These are phyloP conservation scores for Phaseolus lunatus DNA, from an alignment of 306 rosid genomes.

Conservation along the genomic window DNA sequence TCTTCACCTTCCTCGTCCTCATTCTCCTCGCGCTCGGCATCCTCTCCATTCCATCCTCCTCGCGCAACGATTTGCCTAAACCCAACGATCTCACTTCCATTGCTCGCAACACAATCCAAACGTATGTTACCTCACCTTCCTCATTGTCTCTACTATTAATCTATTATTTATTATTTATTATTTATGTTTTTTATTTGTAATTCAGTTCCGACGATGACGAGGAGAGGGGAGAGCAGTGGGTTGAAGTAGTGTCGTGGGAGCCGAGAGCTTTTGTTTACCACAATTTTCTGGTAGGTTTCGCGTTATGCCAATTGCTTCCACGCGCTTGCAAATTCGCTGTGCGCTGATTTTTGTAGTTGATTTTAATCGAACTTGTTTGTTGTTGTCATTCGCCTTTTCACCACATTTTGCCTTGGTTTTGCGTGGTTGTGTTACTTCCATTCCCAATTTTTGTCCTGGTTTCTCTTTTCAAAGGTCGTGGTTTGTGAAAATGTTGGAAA, in stretches of 20 bases:
- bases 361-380: neutral
- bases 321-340: neutral
- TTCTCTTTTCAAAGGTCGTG: neutral
- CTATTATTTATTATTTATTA: neutral
- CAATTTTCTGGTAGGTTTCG: conserved; percentile 77
- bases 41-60: conserved; percentile 78
- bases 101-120: conserved; percentile 53
- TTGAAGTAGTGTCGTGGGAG: conserved; percentile 95
- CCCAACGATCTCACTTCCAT: conserved; percentile 91
- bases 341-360: neutral
- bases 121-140: conserved; percentile 41
- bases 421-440: neutral
- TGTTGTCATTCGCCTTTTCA: neutral
- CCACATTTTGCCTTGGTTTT: neutral
- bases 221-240: conserved; percentile 75
- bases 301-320: neutral
- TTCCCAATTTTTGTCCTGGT: neutral
- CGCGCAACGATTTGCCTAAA: conserved; percentile 56
- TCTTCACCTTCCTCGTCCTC: conserved; percentile 80
- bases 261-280: conserved; percentile 96
- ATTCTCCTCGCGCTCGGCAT: conserved; percentile 91
- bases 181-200: neutral
- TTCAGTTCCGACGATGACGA: conserved; percentile 55
- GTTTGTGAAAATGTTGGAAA: conserved; percentile 12
- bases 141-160: neutral